Conservation (phyloP, 2,329 filamentous ascomycete genomes). For the Zymoseptoria tritici region DNA sequence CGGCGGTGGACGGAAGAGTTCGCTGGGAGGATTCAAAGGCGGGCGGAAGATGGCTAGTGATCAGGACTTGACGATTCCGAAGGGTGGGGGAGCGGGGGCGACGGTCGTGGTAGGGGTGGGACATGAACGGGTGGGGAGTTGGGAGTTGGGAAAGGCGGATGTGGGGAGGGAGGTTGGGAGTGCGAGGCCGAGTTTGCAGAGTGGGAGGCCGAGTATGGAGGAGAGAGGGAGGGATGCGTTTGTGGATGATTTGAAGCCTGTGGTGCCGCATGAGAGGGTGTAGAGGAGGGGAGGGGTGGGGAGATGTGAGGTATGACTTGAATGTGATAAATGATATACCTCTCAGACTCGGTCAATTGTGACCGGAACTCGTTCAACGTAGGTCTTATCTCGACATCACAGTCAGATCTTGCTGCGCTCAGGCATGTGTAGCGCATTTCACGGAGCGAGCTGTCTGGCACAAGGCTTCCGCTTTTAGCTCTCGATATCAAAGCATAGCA, state of each 20-base stretch:
- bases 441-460: no score
- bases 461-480: no score
- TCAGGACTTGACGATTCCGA: constrained; percentile 43
- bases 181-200: background rate
- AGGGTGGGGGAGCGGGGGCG: constrained; percentile 35
- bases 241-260: constrained; percentile 34
- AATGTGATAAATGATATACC: background rate
- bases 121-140: constrained; percentile 50
- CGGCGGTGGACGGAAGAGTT: constrained; percentile 25
- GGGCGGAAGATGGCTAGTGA: constrained; percentile 48
- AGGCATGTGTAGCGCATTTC: no score
- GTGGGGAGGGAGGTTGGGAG: constrained; percentile 19
- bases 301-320: background rate
- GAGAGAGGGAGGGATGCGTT: constrained; percentile 25
- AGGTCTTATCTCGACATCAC: no score
- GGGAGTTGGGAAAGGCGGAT: constrained; percentile 44
- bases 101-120: constrained; percentile 26
- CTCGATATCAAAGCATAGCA: no score
- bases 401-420: no score
- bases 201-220: constrained; percentile 18
- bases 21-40: constrained; percentile 51
- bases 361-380: no score
- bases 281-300: constrained; percentile 20
- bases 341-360: background rate
- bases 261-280: constrained; percentile 43